A percentile compares a stretch with the other conserved stretches of the same genome.
Conservation (phyloP, 805 yeast species). For the Candida sakaeoensis region DNA sequence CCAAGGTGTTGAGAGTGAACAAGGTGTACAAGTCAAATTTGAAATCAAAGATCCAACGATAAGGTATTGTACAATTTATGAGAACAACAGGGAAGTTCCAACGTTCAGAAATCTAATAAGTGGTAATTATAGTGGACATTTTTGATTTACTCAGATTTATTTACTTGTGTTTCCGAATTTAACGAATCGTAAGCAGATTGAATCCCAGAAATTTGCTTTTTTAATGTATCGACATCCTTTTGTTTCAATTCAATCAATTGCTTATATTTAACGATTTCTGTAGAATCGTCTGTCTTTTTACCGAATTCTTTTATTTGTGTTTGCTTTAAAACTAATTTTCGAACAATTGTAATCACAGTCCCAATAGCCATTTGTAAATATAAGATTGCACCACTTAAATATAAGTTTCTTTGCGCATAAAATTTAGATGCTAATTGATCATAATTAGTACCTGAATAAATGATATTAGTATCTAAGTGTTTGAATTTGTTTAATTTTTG, state of each 20-base stretch:
- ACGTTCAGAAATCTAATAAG: constrained; percentile 45
- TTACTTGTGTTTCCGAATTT: constrained; percentile 12
- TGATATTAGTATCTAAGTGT: constrained; percentile 19
- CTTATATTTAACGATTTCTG: constrained; percentile 32
- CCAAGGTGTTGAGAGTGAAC: constrained; percentile 63
- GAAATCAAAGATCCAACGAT: constrained; percentile 44
- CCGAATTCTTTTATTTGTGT: constrained; percentile 19
- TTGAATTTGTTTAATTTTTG: constrained; percentile 34
- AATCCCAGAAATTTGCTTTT: constrained; percentile 49
- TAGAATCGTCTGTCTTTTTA: constrained; percentile 15
- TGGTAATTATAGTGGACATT: constrained; percentile 37
- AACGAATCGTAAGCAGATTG: constrained; percentile 48
- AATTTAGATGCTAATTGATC: constrained; percentile 59
- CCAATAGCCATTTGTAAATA: constrained; percentile 52
- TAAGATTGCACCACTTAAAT: constrained; percentile 59
- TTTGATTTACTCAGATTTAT: constrained; percentile 10
- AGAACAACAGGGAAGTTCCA: constrained; percentile 31
- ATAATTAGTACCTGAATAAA: constrained; percentile 24
- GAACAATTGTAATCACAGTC: constrained; percentile 50
- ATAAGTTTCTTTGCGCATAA: constrained; percentile 60
- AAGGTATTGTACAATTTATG: constrained; percentile 37
- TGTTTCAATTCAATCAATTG: constrained; percentile 37
- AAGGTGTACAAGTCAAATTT: constrained; percentile 72
- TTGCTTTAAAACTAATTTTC: constrained; percentile 48
- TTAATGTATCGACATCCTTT: constrained; percentile 43